phyloP scores from a whole-genome alignment of 1,284 basidiomycete genomes.

The Boletus smithii region DNA sequence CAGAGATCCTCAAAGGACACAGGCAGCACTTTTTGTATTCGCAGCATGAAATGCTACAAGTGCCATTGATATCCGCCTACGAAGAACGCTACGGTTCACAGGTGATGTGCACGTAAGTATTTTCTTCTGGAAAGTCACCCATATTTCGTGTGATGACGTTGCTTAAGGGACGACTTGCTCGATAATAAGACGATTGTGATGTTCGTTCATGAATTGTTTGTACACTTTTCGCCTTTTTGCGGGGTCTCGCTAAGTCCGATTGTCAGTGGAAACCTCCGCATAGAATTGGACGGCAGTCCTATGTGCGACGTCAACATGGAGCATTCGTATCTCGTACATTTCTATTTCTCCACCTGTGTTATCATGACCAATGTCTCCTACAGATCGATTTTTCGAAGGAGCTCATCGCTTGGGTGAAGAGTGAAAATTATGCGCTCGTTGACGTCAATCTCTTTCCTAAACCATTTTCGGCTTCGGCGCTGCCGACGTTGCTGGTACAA shows the following conservation, averaged over 20 bases:
- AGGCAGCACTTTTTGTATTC: constrained; percentile 75
- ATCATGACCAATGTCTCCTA: constrained; percentile 3
- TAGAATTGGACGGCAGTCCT: constrained; percentile 71
- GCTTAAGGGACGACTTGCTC: constrained; percentile 54
- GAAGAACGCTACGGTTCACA: constrained; percentile 74
- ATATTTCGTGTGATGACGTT: constrained; percentile 7
- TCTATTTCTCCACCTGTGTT: neutral
- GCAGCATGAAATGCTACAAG: constrained; percentile 70
- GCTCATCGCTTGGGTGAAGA: constrained; percentile 74
- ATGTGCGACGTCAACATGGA: constrained; percentile 75
- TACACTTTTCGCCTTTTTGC: constrained; percentile 8
- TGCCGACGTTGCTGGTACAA: constrained; percentile 35
- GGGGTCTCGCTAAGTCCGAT: constrained; percentile 8
- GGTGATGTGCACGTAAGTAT: constrained; percentile 78
- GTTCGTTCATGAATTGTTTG: constrained; percentile 90
- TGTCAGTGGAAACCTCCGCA: constrained; percentile 77
- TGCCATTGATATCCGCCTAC: constrained; percentile 73
- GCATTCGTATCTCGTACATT: constrained; percentile 73
- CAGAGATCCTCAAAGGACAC: constrained; percentile 83
- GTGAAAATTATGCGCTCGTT: constrained; percentile 67
- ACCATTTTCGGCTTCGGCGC: constrained; percentile 42
- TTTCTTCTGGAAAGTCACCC: neutral
- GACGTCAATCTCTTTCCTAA: constrained; percentile 86
- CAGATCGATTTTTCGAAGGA: constrained; percentile 85
- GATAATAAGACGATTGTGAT: constrained; percentile 71